Conservation (phyloP, 345 rosid species). For the Rhodamnia rubescens region DNA sequence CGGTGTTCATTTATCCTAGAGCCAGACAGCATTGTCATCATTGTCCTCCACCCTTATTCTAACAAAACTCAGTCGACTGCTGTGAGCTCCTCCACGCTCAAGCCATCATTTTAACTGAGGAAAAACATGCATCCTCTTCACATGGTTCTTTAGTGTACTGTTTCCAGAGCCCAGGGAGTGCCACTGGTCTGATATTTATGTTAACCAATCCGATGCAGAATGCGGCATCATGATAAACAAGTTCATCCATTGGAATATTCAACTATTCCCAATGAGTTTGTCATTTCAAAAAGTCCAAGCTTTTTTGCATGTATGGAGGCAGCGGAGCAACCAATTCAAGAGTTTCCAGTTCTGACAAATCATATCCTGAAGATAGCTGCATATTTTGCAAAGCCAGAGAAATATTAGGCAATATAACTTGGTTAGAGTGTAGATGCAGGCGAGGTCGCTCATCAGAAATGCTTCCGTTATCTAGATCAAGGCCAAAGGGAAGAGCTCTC, state of each 20-base stretch:
- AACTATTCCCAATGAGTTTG: background rate
- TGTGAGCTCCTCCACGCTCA: background rate
- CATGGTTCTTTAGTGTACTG: background rate
- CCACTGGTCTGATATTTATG: background rate
- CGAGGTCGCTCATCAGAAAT: conserved; percentile 53
- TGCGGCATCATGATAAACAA: background rate
- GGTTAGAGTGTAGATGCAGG: conserved; percentile 85
- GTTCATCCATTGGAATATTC: background rate
- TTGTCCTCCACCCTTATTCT: background rate
- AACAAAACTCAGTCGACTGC: background rate
- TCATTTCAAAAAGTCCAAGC: conserved; percentile 49
- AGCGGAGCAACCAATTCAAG: conserved; percentile 64
- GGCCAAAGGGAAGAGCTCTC: conserved; percentile 41
- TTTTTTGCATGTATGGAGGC: conserved; percentile 78
- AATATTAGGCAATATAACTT: conserved; percentile 63
- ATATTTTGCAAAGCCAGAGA: conserved; percentile 34
- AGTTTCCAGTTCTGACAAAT: conserved; percentile 33
- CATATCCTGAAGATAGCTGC: conserved; percentile 25
- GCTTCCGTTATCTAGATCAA: conserved; percentile 67
- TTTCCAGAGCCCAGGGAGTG: background rate
- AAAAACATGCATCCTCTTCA: background rate
- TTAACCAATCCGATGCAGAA: background rate
- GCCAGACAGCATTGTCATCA: background rate
- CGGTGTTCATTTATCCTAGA: background rate
- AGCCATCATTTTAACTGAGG: background rate